Evolutionary conservation across 2,329 filamentous ascomycete genomes (phyloP), one percentile per base, ranked within the genome.

Genomic region (Keithomyces neogunnii): DNA sequence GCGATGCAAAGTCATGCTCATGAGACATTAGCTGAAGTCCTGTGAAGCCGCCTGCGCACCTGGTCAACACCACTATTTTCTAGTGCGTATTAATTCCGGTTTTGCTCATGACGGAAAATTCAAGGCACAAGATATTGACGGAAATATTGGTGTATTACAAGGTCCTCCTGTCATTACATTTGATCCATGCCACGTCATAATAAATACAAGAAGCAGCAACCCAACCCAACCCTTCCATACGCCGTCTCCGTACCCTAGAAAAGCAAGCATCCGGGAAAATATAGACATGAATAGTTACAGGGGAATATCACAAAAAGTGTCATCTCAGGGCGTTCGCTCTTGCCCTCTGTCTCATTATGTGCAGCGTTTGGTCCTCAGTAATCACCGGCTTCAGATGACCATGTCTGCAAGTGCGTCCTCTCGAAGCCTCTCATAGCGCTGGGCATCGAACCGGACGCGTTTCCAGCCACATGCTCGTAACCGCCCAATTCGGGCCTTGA

Each of bases 401-500:
- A 82, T 64, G 58, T 82, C 80, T 2, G 73, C 72, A 51, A 82
- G 63, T 39, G 73, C 78, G 48, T 66, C 70, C 57, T 77, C 75
- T 11, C 76, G 67, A 7, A 82, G 66, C 26, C 70, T 69, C 60
- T 79, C 74, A 59, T 83, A 82, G 38, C 75, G 70, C 44, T 66
- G 63, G 5, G 67, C 65, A 54, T 83, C 74, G 56, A 83, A 83
- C 28, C 79, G 73, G 56, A 73, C 73, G 31, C 80, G 67, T 59
- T 72, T 72, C 79, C 80, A 82, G 2, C 78, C 78, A 47, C 59
- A 69, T n/a, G 72, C 72, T 26, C 77, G 73, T 9, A 83, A 64
- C 8, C 74, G 70, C 63, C 79, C 76, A 56, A 82, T 81, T 29
- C 79, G 72, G 5, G 74, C 69, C 52, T 70, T 68, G 3, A 79